These are phyloP conservation scores for Globisporangium cylindrosporum DNA, from an alignment of 352 stramenopile genomes.

Conservation along the genomic window DNA sequence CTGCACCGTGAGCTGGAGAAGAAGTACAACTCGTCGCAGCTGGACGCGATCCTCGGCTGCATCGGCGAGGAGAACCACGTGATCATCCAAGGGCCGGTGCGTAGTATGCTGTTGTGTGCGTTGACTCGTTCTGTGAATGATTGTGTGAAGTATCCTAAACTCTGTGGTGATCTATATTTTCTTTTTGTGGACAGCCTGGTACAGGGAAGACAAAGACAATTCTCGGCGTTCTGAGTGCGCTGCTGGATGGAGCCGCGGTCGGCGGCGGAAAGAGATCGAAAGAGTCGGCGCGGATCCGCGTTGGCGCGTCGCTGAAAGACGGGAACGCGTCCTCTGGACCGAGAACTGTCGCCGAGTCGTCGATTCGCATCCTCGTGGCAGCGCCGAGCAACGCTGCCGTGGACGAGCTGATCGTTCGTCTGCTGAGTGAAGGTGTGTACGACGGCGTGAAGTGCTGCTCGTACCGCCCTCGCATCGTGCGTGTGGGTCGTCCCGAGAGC, in stretches of 20 bases:
- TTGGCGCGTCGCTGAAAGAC: slow-evolving; percentile 63
- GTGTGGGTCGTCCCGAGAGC: slow-evolving; percentile 61
- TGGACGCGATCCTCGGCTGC: slow-evolving; percentile 65
- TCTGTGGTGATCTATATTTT: not conserved
- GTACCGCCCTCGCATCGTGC: slow-evolving; percentile 68
- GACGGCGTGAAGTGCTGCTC: slow-evolving; percentile 42
- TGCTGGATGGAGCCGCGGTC: slow-evolving; percentile 69
- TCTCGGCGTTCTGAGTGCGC: slow-evolving; percentile 61
- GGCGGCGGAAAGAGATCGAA: slow-evolving; percentile 43
- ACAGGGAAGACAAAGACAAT: slow-evolving; percentile 87
- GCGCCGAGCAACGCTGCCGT: slow-evolving; percentile 80
- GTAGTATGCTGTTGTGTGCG: slow-evolving; percentile 19
- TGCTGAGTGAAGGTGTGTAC: slow-evolving; percentile 65
- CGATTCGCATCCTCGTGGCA: slow-evolving; percentile 71
- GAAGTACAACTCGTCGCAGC: slow-evolving; percentile 75
- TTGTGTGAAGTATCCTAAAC: not conserved
- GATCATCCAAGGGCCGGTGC: slow-evolving; percentile 81
- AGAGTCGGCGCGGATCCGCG: slow-evolving; percentile 58
- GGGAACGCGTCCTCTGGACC: slow-evolving; percentile 23
- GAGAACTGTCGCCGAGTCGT: slow-evolving; percentile 51
- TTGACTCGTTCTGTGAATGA: not conserved
- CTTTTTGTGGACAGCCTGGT: slow-evolving; percentile 40
- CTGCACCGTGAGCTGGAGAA: slow-evolving; percentile 47
- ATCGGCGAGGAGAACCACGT: slow-evolving; percentile 57
- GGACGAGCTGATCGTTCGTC: slow-evolving; percentile 68